These are phyloP conservation scores for Agaricus bisporus DNA, from an alignment of 768 basidiomycete genomes.

Conservation along the genomic window DNA sequence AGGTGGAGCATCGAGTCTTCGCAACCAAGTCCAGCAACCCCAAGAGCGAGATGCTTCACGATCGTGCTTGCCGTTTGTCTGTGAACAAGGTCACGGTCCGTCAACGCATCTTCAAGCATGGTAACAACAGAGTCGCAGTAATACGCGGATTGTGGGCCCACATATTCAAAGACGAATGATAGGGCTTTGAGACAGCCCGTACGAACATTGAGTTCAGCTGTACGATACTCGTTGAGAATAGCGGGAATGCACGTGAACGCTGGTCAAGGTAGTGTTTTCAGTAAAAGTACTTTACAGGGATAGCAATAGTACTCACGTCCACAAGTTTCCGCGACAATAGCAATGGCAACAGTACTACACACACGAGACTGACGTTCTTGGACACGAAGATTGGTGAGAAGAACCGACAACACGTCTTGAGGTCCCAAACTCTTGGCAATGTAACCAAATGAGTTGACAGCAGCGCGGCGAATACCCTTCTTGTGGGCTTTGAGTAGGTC, in stretches of 20 bases:
- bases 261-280: constrained; percentile 10
- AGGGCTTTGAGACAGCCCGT: constrained; percentile 98
- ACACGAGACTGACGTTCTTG: constrained; percentile 99
- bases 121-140: constrained; percentile 97
- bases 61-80: constrained; percentile 98
- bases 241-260: constrained; percentile 99
- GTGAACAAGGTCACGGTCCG: constrained; percentile 97
- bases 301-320: constrained; percentile 45
- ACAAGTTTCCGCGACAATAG: constrained; percentile 91
- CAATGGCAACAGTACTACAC: constrained; percentile 97
- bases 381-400: constrained; percentile 93
- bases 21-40: constrained; percentile 93
- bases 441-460: constrained; percentile 99
- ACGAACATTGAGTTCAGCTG: constrained; percentile 96
- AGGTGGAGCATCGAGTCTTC: constrained; percentile 98
- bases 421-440: constrained; percentile 99
- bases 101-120: constrained; percentile 96
- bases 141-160: constrained; percentile 93
- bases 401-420: constrained; percentile 93
- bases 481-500: constrained; percentile 98
- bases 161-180: constrained; percentile 99
- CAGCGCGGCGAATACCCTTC: constrained; percentile 96
- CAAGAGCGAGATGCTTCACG: constrained; percentile 95
- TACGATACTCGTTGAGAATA: constrained; percentile 97
- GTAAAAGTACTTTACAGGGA: not conserved